Evolutionary conservation across 371 early-diverging fungal species (phyloP), one percentile per base, ranked within the genome.

Genomic region (Mortierella polycephala): DNA sequence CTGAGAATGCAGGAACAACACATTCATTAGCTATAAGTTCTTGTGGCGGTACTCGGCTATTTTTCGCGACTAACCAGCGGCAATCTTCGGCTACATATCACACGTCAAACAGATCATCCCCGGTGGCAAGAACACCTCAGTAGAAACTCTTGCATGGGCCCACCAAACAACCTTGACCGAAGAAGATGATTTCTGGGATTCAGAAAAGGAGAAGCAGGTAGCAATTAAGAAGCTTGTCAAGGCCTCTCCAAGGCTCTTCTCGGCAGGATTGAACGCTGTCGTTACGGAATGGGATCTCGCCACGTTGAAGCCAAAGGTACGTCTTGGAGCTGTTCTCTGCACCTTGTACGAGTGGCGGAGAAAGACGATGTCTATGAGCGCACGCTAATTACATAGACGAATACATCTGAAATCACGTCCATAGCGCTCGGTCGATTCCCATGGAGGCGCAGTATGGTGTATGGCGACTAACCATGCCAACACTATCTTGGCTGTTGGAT

Each of bases 391-490:
- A n/a, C 5, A 30, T 57, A 56, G 20, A 51, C 23, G 16, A 45
- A 56, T 23, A 7, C 12, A 65, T 23, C 20, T 39, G 42, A 50
- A 23, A 39, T 23, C 16, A 54, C 50, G 37, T 57, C 54, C 69
- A 71, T 65, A 82, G 81, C 75, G 83, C 7, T 76, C 81, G 5
- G 87, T 92, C 9, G 94, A 95, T 69, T 93, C 94, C 18, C 89
- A 92, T 62, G 98, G 98, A 73, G 98, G 98, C 45, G 93, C 97
- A 6, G 88, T 97, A 18, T 96, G 97, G 96, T 94, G 95, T 81
- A 90, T 96, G 86, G 90, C 94, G n/a, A 90, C 88, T 12, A 93
- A 94, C 64, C 91, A 87, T 39, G 84, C 84, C 40, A 89, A 94
- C 64, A 93, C 94, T 11, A 79, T 85, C 41, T 83, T 98, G 23